phyloP scores from a whole-genome alignment of 257 asterid species.

The Marsdenia floribunda region DNA sequence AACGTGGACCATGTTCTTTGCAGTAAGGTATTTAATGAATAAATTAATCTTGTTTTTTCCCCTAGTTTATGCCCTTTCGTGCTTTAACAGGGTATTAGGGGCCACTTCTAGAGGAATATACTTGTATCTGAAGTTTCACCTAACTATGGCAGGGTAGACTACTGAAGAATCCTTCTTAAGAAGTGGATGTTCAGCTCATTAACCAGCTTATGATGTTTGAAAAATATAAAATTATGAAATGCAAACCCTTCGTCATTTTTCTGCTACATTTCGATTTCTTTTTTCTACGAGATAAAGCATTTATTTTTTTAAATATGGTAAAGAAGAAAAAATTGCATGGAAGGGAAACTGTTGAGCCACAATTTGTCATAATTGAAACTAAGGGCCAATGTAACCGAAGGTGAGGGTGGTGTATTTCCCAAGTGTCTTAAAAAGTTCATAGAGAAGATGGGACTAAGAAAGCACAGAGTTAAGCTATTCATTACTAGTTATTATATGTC shows the following conservation, averaged over 20 bases:
- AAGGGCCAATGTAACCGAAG: too few species aligned
- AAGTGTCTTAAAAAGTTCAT: too few species aligned
- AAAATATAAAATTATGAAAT: not conserved
- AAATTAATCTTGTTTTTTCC: constrained; percentile 3
- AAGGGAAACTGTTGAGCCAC: too few species aligned
- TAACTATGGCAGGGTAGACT: not conserved
- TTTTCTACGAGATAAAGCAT: too few species aligned
- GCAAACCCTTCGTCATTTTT: not conserved
- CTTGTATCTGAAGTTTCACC: not conserved
- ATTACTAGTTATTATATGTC: too few species aligned
- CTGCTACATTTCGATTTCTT: not conserved
- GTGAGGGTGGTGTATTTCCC: too few species aligned
- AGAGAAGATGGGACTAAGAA: too few species aligned
- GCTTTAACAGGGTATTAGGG: constrained; percentile 6
- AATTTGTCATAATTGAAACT: too few species aligned
- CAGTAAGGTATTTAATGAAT: constrained; percentile 1
- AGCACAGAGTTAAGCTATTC: too few species aligned
- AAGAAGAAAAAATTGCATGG: too few species aligned
- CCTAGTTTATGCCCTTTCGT: constrained; percentile 9
- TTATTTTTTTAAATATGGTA: too few species aligned
- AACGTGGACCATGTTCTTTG: not conserved
- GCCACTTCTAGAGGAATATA: not conserved
- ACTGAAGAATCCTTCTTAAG: not conserved
- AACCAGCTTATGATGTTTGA: not conserved
- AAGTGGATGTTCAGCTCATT: not conserved